Conservation (phyloP, 2,329 filamentous ascomycete genomes). For the Nemania sp. region DNA sequence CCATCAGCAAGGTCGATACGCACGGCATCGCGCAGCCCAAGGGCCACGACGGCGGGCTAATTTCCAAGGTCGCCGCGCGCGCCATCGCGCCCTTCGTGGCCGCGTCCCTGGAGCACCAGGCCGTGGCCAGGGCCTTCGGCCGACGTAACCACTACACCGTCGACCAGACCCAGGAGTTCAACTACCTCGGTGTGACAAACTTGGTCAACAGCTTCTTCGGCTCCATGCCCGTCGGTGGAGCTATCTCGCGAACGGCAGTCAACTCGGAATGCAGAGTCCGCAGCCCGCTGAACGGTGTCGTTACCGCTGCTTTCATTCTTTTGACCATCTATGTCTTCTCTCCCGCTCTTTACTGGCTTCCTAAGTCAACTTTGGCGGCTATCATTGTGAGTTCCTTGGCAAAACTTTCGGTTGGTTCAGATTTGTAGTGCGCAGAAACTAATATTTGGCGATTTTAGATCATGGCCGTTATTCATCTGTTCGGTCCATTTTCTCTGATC, state of each 20-base stretch:
- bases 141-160: constrained; percentile 64
- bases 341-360: constrained; percentile 67
- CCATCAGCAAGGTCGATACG: constrained; percentile 59
- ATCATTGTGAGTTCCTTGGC: constrained; percentile 55
- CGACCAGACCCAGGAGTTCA: constrained; percentile 67
- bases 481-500: constrained; percentile 61
- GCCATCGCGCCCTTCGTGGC: constrained; percentile 65
- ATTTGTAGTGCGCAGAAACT: neutral
- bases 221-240: constrained; percentile 65
- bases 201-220: constrained; percentile 68
- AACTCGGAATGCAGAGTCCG: constrained; percentile 67
- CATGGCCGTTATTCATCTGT: constrained; percentile 64
- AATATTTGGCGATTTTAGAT: constrained; percentile 53
- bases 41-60: constrained; percentile 50
- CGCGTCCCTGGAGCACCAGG: constrained; percentile 64
- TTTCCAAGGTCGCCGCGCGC: constrained; percentile 56
- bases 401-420: neutral
- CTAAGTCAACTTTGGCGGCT: constrained; percentile 64
- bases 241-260: constrained; percentile 69
- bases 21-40: constrained; percentile 56
- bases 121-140: constrained; percentile 66
- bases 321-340: constrained; percentile 64
- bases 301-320: constrained; percentile 64
- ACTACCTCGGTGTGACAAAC: constrained; percentile 64
- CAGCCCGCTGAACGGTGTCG: constrained; percentile 61